Percentiles rank a stretch among this genome's conserved stretches.
phyloP scores from a whole-genome alignment of 306 rosid species.

The Lotus japonicus region DNA sequence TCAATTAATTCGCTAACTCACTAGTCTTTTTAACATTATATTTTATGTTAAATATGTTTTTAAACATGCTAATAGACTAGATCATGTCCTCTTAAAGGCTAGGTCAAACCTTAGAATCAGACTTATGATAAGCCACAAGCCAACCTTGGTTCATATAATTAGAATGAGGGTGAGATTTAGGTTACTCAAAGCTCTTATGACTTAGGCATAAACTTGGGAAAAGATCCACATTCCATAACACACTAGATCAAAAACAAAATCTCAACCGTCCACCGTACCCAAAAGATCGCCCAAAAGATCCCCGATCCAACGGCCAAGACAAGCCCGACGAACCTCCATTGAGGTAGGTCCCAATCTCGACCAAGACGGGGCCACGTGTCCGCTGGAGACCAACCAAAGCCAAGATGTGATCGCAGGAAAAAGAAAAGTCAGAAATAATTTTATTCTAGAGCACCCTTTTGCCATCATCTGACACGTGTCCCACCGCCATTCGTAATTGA shows the following conservation, averaged over 20 bases:
- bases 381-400: not conserved
- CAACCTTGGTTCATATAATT: too few relatives aligned
- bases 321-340: not conserved
- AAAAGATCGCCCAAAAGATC: not conserved
- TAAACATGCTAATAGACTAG: too few relatives aligned
- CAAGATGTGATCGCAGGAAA: conserved; percentile 1
- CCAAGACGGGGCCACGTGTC: conserved; percentile 11
- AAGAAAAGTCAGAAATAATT: conserved; percentile 7
- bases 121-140: too few relatives aligned
- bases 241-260: not conserved
- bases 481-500: not conserved
- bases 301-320: not conserved
- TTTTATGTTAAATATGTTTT: too few relatives aligned
- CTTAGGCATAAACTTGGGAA: too few relatives aligned
- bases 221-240: too few relatives aligned
- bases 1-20: too few relatives aligned
- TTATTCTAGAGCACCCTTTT: not conserved
- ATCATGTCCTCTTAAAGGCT: too few relatives aligned
- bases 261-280: not conserved
- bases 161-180: too few relatives aligned
- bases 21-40: too few relatives aligned
- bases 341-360: not conserved
- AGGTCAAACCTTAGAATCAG: too few relatives aligned
- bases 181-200: too few relatives aligned
- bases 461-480: conserved; percentile 19